Evolutionary conservation across 345 rosid genomes (phyloP), one percentile per base, ranked within the genome.

Genomic region (Boechera divaricarpa): DNA sequence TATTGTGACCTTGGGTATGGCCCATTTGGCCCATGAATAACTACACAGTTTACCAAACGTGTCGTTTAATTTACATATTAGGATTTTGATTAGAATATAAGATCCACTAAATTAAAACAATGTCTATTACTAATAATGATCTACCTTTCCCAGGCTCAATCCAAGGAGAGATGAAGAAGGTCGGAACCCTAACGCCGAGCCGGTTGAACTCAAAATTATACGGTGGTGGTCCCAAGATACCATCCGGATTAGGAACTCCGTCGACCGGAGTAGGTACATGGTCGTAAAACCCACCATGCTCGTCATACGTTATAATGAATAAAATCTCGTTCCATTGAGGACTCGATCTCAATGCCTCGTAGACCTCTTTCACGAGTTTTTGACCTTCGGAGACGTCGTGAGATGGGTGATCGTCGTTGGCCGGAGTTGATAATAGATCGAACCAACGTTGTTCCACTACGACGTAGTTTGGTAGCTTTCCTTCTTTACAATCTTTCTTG

Each of bases 211-310:
- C 85, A 73, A 85, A 87, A 32, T 81, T 62, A 76, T 83, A 85
- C 0, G 90, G 90, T 13, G 67, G 55, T 0, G 84, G 82, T 41
- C 88, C 90, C 0, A 83, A 66, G 4, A 87, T 21, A 6, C 82
- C 90, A 16, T 85, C 88, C 0, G 90, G 88, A 58, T 84, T 83
- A 5, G 90, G 90, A 65, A 87, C 85, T 21, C 84, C 85, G 4
- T 66, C 72, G 4, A 67, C 62, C 0, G 88, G 90, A 10, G 90
- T 82, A 2, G 87, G 86, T 1, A 87, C 87, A 72, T 87, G 90
- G 36, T 87, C 88, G 55, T 87, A 87, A 67, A 85, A 87, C 0
- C 90, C 90, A 15, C 90, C 90, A 5, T 87, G 90, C 21, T 87
- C 90, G 7, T 87, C 90, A 9, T 87, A 87, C 12, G 83, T 82